Conservation (phyloP, 169 alveolate species). For the Eimeria maxima region DNA sequence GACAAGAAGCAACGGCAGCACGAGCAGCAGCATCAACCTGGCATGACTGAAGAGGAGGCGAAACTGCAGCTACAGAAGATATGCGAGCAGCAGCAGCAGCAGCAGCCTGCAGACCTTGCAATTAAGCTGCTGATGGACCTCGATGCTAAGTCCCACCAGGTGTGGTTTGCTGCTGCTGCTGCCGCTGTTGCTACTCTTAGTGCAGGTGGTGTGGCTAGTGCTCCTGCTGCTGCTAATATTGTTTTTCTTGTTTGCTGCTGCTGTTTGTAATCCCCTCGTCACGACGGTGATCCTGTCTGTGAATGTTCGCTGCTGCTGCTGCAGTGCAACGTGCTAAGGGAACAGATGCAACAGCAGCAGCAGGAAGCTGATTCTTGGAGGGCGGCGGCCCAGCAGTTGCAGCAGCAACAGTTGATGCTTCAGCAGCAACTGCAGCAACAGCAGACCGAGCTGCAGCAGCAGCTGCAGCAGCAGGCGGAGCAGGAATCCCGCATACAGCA, state of each 20-base stretch:
- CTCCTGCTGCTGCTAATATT: constrained; percentile 13
- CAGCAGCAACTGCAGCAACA: constrained; percentile 49
- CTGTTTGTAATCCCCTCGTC: neutral
- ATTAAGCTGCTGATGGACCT: neutral
- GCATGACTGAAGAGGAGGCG: too few species aligned
- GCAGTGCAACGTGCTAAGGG: constrained; percentile 46
- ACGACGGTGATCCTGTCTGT: neutral
- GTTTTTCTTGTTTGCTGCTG: constrained; percentile 13
- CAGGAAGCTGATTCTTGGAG: constrained; percentile 38
- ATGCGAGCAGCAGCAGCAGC: too few species aligned
- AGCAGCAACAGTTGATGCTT: constrained; percentile 25
- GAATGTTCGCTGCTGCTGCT: too few species aligned
- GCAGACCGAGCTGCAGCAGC: constrained; percentile 18
- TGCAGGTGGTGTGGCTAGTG: neutral
- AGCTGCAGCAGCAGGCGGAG: constrained; percentile 61
- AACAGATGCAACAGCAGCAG: constrained; percentile 41
- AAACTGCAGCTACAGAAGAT: too few species aligned
- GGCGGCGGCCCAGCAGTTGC: constrained; percentile 68
- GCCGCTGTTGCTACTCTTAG: constrained; percentile 28
- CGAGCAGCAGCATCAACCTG: neutral
- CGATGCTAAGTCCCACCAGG: constrained; percentile 32
- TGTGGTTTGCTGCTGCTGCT: neutral
- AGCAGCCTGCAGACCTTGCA: neutral
- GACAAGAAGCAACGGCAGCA: constrained; percentile 28
- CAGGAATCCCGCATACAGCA: constrained; percentile 55